Evolutionary conservation across 1,284 basidiomycete genomes (phyloP), one percentile per base, ranked within the genome.

Genomic region (Heterobasidion annosum): DNA sequence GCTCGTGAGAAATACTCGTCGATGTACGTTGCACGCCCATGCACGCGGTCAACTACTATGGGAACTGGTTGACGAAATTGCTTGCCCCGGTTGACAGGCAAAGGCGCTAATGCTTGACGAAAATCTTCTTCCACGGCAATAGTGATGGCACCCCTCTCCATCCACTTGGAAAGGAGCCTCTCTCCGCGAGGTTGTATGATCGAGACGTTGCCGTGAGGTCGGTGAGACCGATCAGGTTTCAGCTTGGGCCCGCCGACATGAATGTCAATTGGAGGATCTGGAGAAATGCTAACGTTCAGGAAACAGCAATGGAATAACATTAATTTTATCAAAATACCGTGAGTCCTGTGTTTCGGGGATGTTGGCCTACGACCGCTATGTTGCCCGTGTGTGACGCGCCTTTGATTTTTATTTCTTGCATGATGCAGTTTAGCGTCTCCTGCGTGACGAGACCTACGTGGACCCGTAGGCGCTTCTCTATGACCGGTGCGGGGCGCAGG

Each of bases 121-220:
- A 80, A 75, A 8, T 62, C 71, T 55, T 78, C 73, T 56, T 74
- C 68, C n/a, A 71, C 49, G 52, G 74, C 67, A 15, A 59, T 59
- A 9, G 58, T 66, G 60, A 71, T 52, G 60, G 67, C 61, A 59
- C 62, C 58, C 47, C 61, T 61, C 53, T 64, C 62, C 35, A 61
- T 63, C 43, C 66, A 64, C n/a, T 73, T 70, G n/a, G 68, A 67
- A 12, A 67, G 58, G 34, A 76, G 60, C 16, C 58, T 64, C 16
- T 63, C 59, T 3, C 63, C 63, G 8, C 58, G 56, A 1, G 63
- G 58, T 19, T 62, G 43, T 58, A 73, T 69, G 9, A 63, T 63
- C 57, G 71, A 72, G 37, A 73, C 44, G 42, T 44, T 47, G 50
- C 10, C 44, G 45, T 47, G 51, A 33, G 9, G 48, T 1, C 40